Conservation (phyloP, 352 stramenopile genomes). For the Phytophthora pistaciae region DNA sequence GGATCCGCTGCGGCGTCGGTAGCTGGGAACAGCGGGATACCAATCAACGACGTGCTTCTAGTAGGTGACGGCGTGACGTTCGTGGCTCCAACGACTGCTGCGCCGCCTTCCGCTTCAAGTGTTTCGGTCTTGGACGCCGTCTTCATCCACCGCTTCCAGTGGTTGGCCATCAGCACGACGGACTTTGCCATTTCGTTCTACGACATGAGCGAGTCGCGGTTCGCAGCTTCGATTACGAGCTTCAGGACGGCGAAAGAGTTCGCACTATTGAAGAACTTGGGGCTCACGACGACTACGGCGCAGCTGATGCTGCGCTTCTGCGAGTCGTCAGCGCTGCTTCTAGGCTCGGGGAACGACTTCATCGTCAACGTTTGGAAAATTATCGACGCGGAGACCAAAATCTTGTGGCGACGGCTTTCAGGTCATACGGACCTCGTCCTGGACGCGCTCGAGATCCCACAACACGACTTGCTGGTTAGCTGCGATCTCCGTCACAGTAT, state of each 20-base stretch:
- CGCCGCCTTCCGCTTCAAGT: slow-evolving; percentile 25
- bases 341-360: slow-evolving; percentile 76
- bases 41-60: slow-evolving; percentile 28
- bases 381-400: slow-evolving; percentile 58
- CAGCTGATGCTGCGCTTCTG: slow-evolving; percentile 77
- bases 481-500: slow-evolving; percentile 80
- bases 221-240: background rate
- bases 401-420: slow-evolving; percentile 64
- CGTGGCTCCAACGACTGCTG: slow-evolving; percentile 17
- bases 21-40: slow-evolving; percentile 2
- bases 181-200: slow-evolving; percentile 90
- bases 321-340: slow-evolving; percentile 54
- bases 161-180: slow-evolving; percentile 75
- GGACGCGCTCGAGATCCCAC: slow-evolving; percentile 74
- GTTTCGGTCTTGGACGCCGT: slow-evolving; percentile 76
- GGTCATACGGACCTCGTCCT: slow-evolving; percentile 69
- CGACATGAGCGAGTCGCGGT: slow-evolving; percentile 65
- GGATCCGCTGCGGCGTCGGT: background rate
- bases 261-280: slow-evolving; percentile 53
- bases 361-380: slow-evolving; percentile 81
- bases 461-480: slow-evolving; percentile 80
- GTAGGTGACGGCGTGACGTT: slow-evolving; percentile 31
- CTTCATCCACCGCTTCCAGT: slow-evolving; percentile 68
- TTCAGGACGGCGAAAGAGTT: slow-evolving; percentile 39
- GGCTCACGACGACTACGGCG: slow-evolving; percentile 68